These are phyloP conservation scores for Solanum bulbocastanum DNA, from an alignment of 257 asterid species.

Conservation along the genomic window DNA sequence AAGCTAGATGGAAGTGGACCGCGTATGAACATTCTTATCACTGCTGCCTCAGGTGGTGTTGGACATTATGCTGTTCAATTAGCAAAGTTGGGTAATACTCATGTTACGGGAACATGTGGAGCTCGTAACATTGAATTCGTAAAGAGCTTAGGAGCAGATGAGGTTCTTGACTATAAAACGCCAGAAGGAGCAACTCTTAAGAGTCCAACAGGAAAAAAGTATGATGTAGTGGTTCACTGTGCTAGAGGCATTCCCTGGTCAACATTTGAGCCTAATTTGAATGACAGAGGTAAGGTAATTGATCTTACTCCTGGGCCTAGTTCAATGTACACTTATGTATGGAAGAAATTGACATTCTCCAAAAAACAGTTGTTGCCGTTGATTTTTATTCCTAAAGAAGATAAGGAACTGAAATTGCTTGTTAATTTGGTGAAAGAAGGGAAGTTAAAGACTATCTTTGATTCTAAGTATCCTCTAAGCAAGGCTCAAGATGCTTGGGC, in stretches of 20 bases:
- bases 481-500: conserved; percentile 59
- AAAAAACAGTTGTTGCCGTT: conserved; percentile 43
- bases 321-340: conserved; percentile 40
- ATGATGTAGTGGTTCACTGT: conserved; percentile 58
- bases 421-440: conserved; percentile 46
- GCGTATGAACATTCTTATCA: conserved; percentile 43
- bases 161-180: conserved; percentile 57
- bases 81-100: conserved; percentile 57
- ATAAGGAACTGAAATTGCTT: conserved; percentile 22
- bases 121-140: conserved; percentile 47
- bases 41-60: conserved; percentile 67
- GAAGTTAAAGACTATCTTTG: conserved; percentile 35
- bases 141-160: conserved; percentile 61
- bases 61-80: conserved; percentile 65
- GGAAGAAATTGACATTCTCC: conserved; percentile 38
- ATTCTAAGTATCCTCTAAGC: conserved; percentile 38
- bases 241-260: conserved; percentile 48
- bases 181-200: conserved; percentile 57
- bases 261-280: conserved; percentile 41
- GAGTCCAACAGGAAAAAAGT: conserved; percentile 57
- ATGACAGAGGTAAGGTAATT: conserved; percentile 31
- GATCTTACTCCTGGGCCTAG: conserved; percentile 45
- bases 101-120: conserved; percentile 65
- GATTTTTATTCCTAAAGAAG: conserved; percentile 25
- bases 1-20: conserved; percentile 44